A percentile compares a stretch with the other conserved stretches of the same genome.
Conservation (phyloP, 306 rosid genomes). For the Echinosophora koreensis region DNA sequence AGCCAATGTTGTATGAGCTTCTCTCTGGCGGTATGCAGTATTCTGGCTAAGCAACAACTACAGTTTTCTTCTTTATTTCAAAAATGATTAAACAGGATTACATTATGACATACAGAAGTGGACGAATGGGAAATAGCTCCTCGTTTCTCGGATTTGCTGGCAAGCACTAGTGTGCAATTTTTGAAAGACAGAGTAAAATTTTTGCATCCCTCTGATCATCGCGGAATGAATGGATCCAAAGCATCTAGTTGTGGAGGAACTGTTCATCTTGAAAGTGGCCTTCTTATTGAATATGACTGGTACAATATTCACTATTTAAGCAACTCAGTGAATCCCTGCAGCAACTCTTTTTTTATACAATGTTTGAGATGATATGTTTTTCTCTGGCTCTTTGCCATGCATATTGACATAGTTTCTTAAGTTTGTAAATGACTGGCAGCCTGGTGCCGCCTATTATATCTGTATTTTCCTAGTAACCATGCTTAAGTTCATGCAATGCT, state of each 20-base stretch:
- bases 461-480: constrained; percentile 16
- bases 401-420: constrained; percentile 23
- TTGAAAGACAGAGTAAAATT: constrained; percentile 81
- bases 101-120: constrained; percentile 68
- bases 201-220: constrained; percentile 70
- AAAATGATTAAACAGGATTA: constrained; percentile 40
- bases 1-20: constrained; percentile 97
- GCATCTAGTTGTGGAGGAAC: constrained; percentile 73
- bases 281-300: constrained; percentile 96
- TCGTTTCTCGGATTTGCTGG: constrained; percentile 84
- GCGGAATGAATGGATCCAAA: constrained; percentile 60
- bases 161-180: constrained; percentile 76
- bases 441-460: constrained; percentile 1
- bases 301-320: constrained; percentile 47
- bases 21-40: constrained; percentile 80
- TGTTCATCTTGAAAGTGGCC: constrained; percentile 91
- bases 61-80: constrained; percentile 27
- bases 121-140: constrained; percentile 99
- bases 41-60: constrained; percentile 35
- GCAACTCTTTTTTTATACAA: constrained; percentile 16
- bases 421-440: constrained; percentile 29
- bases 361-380: constrained; percentile 34
- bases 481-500: constrained; percentile 31
- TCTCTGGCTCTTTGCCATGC: constrained; percentile 25
- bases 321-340: constrained; percentile 29